These are phyloP conservation scores for Chalaropsis thielavioides DNA, from an alignment of 2,329 filamentous ascomycete genomes.

Conservation along the genomic window DNA sequence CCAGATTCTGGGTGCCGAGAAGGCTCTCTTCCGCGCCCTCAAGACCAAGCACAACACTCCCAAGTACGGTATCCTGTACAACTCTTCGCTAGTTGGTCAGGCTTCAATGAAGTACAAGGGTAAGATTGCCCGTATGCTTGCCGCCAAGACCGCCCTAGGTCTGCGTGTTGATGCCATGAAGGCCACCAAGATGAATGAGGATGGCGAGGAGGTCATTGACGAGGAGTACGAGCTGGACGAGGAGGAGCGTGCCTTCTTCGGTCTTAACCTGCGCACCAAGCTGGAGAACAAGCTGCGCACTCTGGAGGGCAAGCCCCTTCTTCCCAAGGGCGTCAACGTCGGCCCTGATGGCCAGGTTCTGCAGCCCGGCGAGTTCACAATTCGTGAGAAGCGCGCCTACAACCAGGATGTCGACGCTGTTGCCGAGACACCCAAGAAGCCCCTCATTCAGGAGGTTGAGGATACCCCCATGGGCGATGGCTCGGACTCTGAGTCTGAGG, in stretches of 20 bases:
- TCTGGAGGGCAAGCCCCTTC: constrained; percentile 80
- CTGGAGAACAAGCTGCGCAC: constrained; percentile 62
- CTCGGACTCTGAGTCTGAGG: constrained; percentile 27
- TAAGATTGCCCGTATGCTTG: constrained; percentile 93
- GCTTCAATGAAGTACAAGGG: constrained; percentile 98
- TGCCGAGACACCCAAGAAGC: constrained; percentile 30
- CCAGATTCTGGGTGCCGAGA: constrained; percentile 96
- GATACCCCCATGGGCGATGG: constrained; percentile 27
- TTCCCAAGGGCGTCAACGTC: constrained; percentile 60
- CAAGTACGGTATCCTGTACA: constrained; percentile 93
- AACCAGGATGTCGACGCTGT: constrained; percentile 87
- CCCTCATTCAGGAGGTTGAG: constrained; percentile 36
- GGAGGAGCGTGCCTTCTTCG: constrained; percentile 73
- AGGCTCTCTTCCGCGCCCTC: constrained; percentile 91
- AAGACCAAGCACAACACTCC: constrained; percentile 99
- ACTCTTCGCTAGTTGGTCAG: constrained; percentile 87
- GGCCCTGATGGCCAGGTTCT: constrained; percentile 54
- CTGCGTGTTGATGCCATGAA: constrained; percentile 67
- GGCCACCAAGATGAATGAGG: constrained; percentile 57
- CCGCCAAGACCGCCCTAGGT: constrained; percentile 84
- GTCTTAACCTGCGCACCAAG: constrained; percentile 54
- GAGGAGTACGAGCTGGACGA: constrained; percentile 63
- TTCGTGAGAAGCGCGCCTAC: constrained; percentile 90
- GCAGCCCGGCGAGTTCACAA: constrained; percentile 64
- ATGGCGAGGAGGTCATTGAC: constrained; percentile 43